These are phyloP conservation scores for Colletotrichum kahawae DNA, from an alignment of 2,329 filamentous ascomycete genomes.

Conservation along the genomic window DNA sequence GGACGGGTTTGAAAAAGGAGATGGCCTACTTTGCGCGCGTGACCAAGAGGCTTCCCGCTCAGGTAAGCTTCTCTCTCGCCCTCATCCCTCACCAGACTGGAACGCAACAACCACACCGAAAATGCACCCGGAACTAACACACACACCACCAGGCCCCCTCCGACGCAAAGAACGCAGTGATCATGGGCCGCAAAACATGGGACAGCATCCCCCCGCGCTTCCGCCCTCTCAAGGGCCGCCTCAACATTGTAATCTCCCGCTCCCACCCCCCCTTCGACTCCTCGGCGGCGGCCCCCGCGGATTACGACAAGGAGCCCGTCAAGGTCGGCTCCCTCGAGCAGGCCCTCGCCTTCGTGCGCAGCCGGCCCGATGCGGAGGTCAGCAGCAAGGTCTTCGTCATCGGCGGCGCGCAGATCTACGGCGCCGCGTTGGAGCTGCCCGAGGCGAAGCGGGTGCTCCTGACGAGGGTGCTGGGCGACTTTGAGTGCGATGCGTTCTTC, in stretches of 20 bases:
- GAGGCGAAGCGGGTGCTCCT: slow-evolving; percentile 70
- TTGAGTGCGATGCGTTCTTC: slow-evolving; percentile 80
- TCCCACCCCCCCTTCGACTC: slow-evolving; percentile 34
- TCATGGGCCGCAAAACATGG: slow-evolving; percentile 99
- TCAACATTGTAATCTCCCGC: slow-evolving; percentile 83
- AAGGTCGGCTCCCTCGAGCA: slow-evolving; percentile 63
- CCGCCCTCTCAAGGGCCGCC: slow-evolving; percentile 77
- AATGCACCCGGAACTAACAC: neutral
- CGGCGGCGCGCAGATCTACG: slow-evolving; percentile 87
- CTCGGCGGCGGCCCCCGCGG: slow-evolving; percentile 15
- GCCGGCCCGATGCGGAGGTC: slow-evolving; percentile 35
- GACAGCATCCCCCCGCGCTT: slow-evolving; percentile 83
- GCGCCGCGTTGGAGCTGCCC: slow-evolving; percentile 64
- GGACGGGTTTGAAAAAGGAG: slow-evolving; percentile 86
- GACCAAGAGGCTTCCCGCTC: slow-evolving; percentile 68
- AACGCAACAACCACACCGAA: neutral
- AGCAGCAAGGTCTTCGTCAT: slow-evolving; percentile 80
- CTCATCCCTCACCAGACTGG: neutral
- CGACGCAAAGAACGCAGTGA: slow-evolving; percentile 70
- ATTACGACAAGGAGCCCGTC: slow-evolving; percentile 53
- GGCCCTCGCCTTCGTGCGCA: slow-evolving; percentile 55
- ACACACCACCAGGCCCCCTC: slow-evolving; percentile 31
- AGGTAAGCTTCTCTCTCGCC: slow-evolving; percentile 32
- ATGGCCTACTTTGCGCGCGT: slow-evolving; percentile 96
- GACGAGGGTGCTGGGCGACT: slow-evolving; percentile 70